Conservation (phyloP, 2,329 filamentous ascomycete genomes). For the Trichoderma aggressivum region DNA sequence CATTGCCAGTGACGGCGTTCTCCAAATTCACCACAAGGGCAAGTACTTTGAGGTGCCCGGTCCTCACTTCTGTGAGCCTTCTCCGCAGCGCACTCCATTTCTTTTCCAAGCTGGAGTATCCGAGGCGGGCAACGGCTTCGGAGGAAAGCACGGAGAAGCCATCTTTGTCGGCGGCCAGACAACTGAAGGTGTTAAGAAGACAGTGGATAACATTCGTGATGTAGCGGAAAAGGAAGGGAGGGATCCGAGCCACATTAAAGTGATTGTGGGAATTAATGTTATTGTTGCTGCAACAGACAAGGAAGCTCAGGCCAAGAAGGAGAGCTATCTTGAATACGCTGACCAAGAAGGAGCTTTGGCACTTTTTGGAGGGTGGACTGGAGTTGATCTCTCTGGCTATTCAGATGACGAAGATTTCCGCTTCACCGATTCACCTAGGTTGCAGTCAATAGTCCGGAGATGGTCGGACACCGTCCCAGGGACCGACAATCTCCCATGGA, state of each 20-base stretch:
- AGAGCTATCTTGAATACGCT: constrained; percentile 13
- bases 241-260: constrained; percentile 9
- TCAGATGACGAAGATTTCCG: constrained; percentile 15
- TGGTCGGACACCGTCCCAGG: constrained; percentile 22
- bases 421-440: not conserved
- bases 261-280: constrained; percentile 11
- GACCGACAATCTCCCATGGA: constrained; percentile 41
- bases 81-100: constrained; percentile 14
- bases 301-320: constrained; percentile 4
- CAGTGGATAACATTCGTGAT: constrained; percentile 11
- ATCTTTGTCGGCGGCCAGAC: constrained; percentile 15
- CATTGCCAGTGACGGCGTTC: constrained; percentile 3
- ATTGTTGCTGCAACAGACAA: constrained; percentile 17
- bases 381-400: constrained; percentile 12
- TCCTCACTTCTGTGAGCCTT: constrained; percentile 16
- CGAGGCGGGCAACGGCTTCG: constrained; percentile 16
- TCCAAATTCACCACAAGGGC: constrained; percentile 16
- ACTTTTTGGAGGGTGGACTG: constrained; percentile 15
- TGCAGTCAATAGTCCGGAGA: constrained; percentile 20
- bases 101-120: constrained; percentile 17
- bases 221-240: not conserved
- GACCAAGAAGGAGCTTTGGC: constrained; percentile 16
- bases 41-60: constrained; percentile 16
- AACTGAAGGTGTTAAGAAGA: constrained; percentile 5
- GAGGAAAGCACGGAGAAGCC: constrained; percentile 16